Evolutionary conservation across 371 early-diverging fungal genomes (phyloP).

Genomic region (Nematocida ironsii): DNA sequence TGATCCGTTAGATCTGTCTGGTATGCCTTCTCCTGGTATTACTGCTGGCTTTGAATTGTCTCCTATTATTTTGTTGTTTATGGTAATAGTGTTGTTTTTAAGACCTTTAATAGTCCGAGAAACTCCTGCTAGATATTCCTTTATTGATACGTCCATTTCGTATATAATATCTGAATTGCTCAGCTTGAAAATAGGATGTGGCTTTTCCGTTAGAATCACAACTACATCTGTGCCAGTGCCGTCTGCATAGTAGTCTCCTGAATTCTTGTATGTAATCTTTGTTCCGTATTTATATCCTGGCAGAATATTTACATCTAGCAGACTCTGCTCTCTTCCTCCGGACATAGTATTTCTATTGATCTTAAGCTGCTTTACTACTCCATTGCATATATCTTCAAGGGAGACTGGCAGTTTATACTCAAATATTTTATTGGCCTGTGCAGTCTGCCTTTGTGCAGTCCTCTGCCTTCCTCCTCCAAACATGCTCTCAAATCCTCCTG

Average conservation of each 20-base stretch:
- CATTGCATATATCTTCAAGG: slow-evolving; percentile 86
- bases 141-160: slow-evolving; percentile 73
- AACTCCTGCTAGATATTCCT: slow-evolving; percentile 34
- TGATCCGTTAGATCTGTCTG: slow-evolving; percentile 28
- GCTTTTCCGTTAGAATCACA: slow-evolving; percentile 86
- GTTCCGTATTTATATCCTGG: slow-evolving; percentile 96
- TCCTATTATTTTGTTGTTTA: slow-evolving; percentile 27
- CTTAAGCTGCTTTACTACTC: slow-evolving; percentile 82
- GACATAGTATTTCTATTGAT: slow-evolving; percentile 73
- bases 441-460: not conserved
- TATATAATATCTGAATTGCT: slow-evolving; percentile 85
- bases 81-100: slow-evolving; percentile 12
- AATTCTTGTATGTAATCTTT: slow-evolving; percentile 82
- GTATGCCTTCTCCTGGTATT: slow-evolving; percentile 50
- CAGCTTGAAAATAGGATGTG: slow-evolving; percentile 75
- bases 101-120: slow-evolving; percentile 34
- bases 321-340: slow-evolving; percentile 71
- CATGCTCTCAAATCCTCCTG: slow-evolving; percentile 4
- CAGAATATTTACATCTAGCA: slow-evolving; percentile 79
- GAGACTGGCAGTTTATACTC: slow-evolving; percentile 62
- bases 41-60: not conserved
- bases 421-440: slow-evolving; percentile 12
- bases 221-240: slow-evolving; percentile 80
- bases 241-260: slow-evolving; percentile 82
- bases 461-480: slow-evolving; percentile 2